Base-by-base conservation (phyloP, 2,329 filamentous ascomycete species). In the Pseudogymnoascus sp. region DNA sequence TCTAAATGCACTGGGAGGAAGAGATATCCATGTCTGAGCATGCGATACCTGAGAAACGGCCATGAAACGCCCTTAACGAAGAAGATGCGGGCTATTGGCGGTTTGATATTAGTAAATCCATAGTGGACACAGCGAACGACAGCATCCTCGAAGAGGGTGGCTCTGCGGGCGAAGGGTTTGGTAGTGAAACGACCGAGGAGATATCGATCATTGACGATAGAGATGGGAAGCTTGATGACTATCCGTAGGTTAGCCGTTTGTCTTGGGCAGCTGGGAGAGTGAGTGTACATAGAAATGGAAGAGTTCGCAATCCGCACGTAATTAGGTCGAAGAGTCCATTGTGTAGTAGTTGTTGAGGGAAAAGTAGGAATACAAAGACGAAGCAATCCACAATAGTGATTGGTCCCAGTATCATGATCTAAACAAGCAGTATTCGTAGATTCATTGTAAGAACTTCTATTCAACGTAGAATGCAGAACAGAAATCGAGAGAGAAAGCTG, bases 61-160 rank as follows among this genome's bases (percentile, higher is more conserved):
- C 91, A 73, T 1, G 88, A 83, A 8, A 95, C 89, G 34, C 78
- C 74, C 75, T 88, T 91, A 5, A 86, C 88, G 73, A 95, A 91
- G 79, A 95, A 93, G 14, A 93, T 86, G 40, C 87, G 82, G 4
- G 87, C 87, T 25, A 93, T 82, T 36, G 77, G 79, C 7, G 88
- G 81, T 2, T 88, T 87, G 67, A 93, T 84, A 66, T 84, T 82
- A 25, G 86, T 83, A 72, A 93, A 93, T 12, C 88, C 89, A 79
- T 89, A 92, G 62, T 89, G 83, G 37, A 95, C 89, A 70, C 88
- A 91, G 64, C 89, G 83, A 64, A 93, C 82, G 59, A 92, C 89
- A 46, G 91, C 74, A 71, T 93, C 89, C 73, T 93, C 89, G 71
- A 93, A 93, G 1, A 84, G 76, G 2, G 87, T 86, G n/a, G 89